These are phyloP conservation scores for Neonectria coccinea DNA, from an alignment of 2,329 filamentous ascomycete species.

Conservation along the genomic window DNA sequence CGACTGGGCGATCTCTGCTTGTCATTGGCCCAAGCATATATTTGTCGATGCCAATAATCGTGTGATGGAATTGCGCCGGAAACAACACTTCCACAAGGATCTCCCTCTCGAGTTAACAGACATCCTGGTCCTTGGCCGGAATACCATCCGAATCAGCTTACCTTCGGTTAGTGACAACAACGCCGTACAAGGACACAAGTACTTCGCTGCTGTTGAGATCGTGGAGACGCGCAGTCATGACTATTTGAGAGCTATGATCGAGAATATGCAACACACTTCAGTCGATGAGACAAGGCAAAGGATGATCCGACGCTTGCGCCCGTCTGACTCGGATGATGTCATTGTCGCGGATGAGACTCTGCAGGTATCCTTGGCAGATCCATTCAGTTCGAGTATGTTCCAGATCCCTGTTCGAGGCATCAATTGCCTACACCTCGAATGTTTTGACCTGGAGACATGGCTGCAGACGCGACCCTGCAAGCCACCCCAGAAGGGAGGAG, in stretches of 20 bases:
- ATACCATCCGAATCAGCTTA: constrained; percentile 69
- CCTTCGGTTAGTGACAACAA: constrained; percentile 44
- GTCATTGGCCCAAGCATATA: constrained; percentile 76
- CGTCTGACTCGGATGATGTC: constrained; percentile 66
- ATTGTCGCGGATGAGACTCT: constrained; percentile 68
- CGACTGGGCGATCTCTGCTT: constrained; percentile 73
- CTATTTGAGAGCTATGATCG: constrained; percentile 56
- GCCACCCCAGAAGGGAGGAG: constrained; percentile 40
- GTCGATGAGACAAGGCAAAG: constrained; percentile 63
- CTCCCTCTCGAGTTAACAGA: constrained; percentile 80
- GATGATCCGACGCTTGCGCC: constrained; percentile 64
- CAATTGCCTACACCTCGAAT: constrained; percentile 82
- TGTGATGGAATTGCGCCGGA: constrained; percentile 70
- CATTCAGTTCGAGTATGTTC: constrained; percentile 74
- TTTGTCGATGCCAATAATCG: constrained; percentile 76
- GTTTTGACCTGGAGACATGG: constrained; percentile 90
- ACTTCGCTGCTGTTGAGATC: constrained; percentile 77
- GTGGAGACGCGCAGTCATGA: constrained; percentile 67
- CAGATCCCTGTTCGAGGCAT: constrained; percentile 77
- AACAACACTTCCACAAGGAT: constrained; percentile 79
- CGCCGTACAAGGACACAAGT: constrained; percentile 46
- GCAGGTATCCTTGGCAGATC: constrained; percentile 71
- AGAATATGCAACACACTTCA: constrained; percentile 52
- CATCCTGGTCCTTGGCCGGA: constrained; percentile 67
- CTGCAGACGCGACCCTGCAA: constrained; percentile 72